These are phyloP conservation scores for Cladosporium sp. DNA, from an alignment of 2,329 filamentous ascomycete genomes.

Conservation along the genomic window DNA sequence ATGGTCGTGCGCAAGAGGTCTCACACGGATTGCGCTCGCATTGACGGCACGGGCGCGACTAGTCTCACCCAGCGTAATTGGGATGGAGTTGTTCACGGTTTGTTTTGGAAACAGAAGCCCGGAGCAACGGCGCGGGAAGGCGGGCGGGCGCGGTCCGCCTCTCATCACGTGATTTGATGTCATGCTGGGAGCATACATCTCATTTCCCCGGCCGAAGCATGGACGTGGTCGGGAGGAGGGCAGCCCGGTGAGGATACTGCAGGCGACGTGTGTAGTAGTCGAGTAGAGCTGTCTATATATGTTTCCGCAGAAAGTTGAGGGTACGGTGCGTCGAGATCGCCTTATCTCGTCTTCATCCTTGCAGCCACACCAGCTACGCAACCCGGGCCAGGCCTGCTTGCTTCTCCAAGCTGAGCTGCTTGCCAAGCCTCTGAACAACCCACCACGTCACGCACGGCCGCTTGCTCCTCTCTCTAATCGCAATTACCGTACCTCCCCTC, in stretches of 20 bases:
- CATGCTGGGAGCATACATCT: neutral
- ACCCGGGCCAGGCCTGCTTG: no score
- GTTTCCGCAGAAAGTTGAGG: no score
- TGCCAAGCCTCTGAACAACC: no score
- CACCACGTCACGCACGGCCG: neutral
- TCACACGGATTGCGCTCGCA: conserved; percentile 8
- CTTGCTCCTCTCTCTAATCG: conserved; percentile 3
- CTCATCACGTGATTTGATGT: neutral
- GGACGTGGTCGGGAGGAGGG: no score
- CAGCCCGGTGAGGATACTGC: no score
- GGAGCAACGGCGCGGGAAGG: neutral
- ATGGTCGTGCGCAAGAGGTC: conserved; percentile 12
- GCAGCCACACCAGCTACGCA: no score
- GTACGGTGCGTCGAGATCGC: no score
- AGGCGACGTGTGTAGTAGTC: no score
- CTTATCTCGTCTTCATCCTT: no score
- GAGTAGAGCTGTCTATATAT: no score
- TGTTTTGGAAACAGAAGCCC: neutral
- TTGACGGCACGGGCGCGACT: conserved; percentile 9
- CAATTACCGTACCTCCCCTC: conserved; percentile 4
- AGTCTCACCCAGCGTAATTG: conserved; percentile 8
- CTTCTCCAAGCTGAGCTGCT: no score
- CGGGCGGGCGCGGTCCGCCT: neutral
- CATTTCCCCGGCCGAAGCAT: no score
- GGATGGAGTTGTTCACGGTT: neutral